Evolutionary conservation across 1,284 basidiomycete genomes (phyloP).

Genomic region (Lignosus rhinocerotis): DNA sequence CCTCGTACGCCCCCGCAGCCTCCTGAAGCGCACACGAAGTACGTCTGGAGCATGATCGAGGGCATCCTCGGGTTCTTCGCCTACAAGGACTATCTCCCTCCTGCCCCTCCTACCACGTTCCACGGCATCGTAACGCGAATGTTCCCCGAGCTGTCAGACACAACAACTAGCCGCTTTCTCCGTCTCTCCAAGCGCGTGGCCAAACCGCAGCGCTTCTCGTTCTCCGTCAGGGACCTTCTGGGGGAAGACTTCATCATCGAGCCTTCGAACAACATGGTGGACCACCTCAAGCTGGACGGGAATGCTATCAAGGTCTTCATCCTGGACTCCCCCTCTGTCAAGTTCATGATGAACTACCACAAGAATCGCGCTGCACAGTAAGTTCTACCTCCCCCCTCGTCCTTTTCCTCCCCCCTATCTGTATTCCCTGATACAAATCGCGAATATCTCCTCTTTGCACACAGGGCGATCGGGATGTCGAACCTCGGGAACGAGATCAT

Average conservation of each 20-base stretch:
- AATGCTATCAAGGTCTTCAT: slow-evolving; percentile 10
- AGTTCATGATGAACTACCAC: slow-evolving; percentile 7
- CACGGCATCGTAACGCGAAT: slow-evolving; percentile 6
- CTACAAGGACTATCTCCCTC: neutral
- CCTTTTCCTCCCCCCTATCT: neutral
- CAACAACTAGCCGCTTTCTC: neutral
- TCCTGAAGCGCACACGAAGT: slow-evolving; percentile 3
- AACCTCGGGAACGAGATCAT: slow-evolving; percentile 10
- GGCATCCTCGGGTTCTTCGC: slow-evolving; percentile 7
- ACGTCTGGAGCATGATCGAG: slow-evolving; percentile 12
- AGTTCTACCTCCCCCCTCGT: too few relatives aligned
- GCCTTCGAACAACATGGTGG: slow-evolving; percentile 9
- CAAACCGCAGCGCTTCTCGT: slow-evolving; percentile 8
- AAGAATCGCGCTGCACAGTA: slow-evolving; percentile 10
- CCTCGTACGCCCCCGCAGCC: neutral
- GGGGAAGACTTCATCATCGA: slow-evolving; percentile 17
- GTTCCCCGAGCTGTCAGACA: neutral
- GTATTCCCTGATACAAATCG: neutral
- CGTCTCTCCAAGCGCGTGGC: neutral
- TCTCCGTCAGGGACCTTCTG: slow-evolving; percentile 13
- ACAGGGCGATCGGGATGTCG: slow-evolving; percentile 12
- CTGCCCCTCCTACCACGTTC: slow-evolving; percentile 2
- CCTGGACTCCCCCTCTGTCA: slow-evolving; percentile 1
- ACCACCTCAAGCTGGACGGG: slow-evolving; percentile 12
- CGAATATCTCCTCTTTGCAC: neutral